phyloP scores from a whole-genome alignment of 2,329 filamentous ascomycete genomes.

The Pseudohalonectria lignicola region DNA sequence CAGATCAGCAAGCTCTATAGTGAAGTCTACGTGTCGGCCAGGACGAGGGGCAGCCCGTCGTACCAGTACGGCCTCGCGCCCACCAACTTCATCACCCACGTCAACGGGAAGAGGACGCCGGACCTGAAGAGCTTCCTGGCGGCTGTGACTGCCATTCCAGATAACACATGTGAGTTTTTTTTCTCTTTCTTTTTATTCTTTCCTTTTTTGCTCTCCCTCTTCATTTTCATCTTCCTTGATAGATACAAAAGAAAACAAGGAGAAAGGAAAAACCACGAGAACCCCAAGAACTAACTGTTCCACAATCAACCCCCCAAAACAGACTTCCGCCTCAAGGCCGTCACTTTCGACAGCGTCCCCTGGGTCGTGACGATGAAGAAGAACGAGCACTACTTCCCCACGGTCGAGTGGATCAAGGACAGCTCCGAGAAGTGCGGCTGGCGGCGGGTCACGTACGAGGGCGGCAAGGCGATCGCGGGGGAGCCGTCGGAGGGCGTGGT shows the following conservation, averaged over 20 bases:
- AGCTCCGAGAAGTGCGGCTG: conserved; percentile 46
- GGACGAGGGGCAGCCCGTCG: conserved; percentile 70
- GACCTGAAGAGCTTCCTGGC: conserved; percentile 71
- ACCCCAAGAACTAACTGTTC: not conserved
- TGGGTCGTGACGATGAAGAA: conserved; percentile 99
- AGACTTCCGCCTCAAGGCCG: conserved; percentile 93
- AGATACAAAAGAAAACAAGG: no score
- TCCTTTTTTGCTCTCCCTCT: not conserved
- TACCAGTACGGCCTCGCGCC: conserved; percentile 89
- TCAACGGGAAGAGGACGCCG: conserved; percentile 79
- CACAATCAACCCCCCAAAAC: not conserved
- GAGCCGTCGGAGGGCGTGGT: conserved; percentile 41
- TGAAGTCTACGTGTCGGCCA: conserved; percentile 88
- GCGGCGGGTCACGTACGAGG: conserved; percentile 52
- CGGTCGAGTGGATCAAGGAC: conserved; percentile 60
- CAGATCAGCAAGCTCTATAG: conserved; percentile 95
- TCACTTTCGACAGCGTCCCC: conserved; percentile 95
- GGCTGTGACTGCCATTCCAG: conserved; percentile 77
- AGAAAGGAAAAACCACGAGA: no score
- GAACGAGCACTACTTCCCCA: conserved; percentile 90
- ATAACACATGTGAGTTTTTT: conserved; percentile 71
- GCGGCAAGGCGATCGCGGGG: conserved; percentile 38
- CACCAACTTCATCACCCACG: conserved; percentile 94
- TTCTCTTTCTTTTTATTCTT: not conserved
- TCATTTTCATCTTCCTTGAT: not conserved